A percentile compares a stretch with the other conserved stretches of the same genome.
Evolutionary conservation across 2,329 filamentous ascomycete genomes (phyloP).

Genomic region (Cladophialophora bantiana): DNA sequence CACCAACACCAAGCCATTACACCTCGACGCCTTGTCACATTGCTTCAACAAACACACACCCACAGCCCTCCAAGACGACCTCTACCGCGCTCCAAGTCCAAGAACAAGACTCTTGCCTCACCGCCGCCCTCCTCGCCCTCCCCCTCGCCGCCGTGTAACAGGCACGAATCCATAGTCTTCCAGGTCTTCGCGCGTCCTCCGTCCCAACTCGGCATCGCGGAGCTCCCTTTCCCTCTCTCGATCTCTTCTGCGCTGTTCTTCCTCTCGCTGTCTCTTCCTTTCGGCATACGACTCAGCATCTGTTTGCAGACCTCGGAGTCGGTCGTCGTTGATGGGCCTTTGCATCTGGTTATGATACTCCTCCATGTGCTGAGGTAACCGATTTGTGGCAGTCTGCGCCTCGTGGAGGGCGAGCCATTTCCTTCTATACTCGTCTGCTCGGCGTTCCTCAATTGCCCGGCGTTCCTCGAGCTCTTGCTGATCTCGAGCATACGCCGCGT

Average conservation of each 20-base stretch:
- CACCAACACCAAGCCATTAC: neutral
- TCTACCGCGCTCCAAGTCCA: neutral
- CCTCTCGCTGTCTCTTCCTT: slow-evolving; percentile 1
- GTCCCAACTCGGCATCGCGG: slow-evolving; percentile 7
- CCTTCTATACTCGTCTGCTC: slow-evolving; percentile 3
- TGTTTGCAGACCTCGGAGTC: slow-evolving; percentile 2
- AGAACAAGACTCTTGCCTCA: neutral
- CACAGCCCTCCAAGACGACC: neutral
- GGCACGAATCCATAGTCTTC: slow-evolving; percentile 10
- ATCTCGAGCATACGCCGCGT: slow-evolving; percentile 21
- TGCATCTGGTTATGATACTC: neutral
- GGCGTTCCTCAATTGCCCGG: slow-evolving; percentile 9
- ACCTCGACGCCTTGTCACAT: neutral
- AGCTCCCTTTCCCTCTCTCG: slow-evolving; percentile 6
- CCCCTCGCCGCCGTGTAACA: neutral
- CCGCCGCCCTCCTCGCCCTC: neutral
- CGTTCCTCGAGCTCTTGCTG: slow-evolving; percentile 21
- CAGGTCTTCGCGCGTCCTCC: slow-evolving; percentile 2
- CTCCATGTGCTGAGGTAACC: slow-evolving; percentile 1
- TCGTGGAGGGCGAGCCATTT: slow-evolving; percentile 3
- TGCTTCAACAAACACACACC: neutral
- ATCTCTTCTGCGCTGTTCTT: slow-evolving; percentile 15
- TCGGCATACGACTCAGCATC: slow-evolving; percentile 11
- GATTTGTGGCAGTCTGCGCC: neutral
- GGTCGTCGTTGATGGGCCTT: neutral